Base-by-base conservation (phyloP, 2,329 filamentous ascomycete species). In the Neocatenulostroma microsporum region DNA sequence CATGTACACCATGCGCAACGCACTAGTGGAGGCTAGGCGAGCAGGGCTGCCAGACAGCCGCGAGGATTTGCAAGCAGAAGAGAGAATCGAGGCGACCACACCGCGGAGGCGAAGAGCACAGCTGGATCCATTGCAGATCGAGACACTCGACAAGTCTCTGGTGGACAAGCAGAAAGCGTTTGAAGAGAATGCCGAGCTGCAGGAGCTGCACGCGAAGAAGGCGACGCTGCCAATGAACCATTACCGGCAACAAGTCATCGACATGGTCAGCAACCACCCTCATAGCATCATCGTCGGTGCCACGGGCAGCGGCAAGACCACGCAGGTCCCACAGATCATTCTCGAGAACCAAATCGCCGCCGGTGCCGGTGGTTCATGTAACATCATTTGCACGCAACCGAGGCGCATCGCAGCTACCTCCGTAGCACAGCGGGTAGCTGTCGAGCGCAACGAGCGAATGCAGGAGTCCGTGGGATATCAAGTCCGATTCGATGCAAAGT, bases 301-400 rank as follows among this genome's bases (percentile, higher is more conserved):
- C 18, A 67, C 66, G 26, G 67, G 66, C 3, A 64, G 62, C 29
- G 67, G 68, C 14, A 71, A 71, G 47, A 64, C 54, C 32, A 70
- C 68, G 5, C 70, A 73, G 49, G 59, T 73, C 7, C 69, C 70
- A n/a, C 70, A 73, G 42, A 68, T 73, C n/a, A 41, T 73, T 18
- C 51, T 73, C 2, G 68, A 73, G n/a, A 50, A 70, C 37, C 62
- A 63, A 3, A 68, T 68, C 29, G 44, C 52, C 5, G 40, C 45
- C 4, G 61, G 60, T 2, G 34, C 42, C 11, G 68, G 67, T n/a
- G 60, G 57, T 4, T 36, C 46, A 18, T 72, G 69, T 49, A 69
- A 68, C 39, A 60, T 73, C 35, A 59, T 73, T 6, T 71, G 68
- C 43, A 68, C 69, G 4, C 69, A 72, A 37, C 67, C 67, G 18